Evolutionary conservation across 768 basidiomycete species (phyloP).

Genomic region (Suillus subaureus): DNA sequence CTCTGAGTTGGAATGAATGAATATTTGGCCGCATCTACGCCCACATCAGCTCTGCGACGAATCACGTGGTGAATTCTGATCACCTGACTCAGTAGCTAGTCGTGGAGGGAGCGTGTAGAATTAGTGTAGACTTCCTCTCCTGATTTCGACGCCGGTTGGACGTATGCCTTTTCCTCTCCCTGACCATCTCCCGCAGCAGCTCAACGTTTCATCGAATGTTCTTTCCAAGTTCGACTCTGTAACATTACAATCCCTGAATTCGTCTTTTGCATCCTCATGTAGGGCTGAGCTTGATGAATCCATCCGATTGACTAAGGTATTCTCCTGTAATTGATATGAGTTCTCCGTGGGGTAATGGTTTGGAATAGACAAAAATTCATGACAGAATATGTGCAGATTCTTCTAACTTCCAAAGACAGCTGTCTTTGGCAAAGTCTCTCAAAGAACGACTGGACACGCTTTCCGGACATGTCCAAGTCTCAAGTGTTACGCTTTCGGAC

Average conservation of each 20-base stretch:
- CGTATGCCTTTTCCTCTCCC: conserved; percentile 77
- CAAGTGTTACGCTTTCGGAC: conserved; percentile 55
- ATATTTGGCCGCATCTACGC: no score
- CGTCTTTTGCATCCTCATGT: conserved; percentile 68
- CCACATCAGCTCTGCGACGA: no score
- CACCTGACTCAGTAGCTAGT: not conserved
- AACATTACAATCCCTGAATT: conserved; percentile 56
- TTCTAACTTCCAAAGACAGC: conserved; percentile 63
- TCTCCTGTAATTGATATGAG: conserved; percentile 6
- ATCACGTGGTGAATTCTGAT: conserved; percentile 1
- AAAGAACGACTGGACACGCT: conserved; percentile 60
- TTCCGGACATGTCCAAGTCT: conserved; percentile 50
- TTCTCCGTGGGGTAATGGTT: conserved; percentile 18
- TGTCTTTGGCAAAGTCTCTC: conserved; percentile 62
- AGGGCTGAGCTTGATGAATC: conserved; percentile 70
- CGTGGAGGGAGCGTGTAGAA: not conserved
- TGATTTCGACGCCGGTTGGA: not conserved
- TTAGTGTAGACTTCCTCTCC: not conserved
- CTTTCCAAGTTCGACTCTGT: conserved; percentile 70
- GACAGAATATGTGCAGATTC: conserved; percentile 70
- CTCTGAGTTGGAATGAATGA: no score
- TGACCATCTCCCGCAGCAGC: conserved; percentile 69
- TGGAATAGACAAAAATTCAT: conserved; percentile 62
- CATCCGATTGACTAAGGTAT: conserved; percentile 72
- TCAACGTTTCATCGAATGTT: conserved; percentile 72